These are phyloP conservation scores for Suhomyces bokatorum DNA, from an alignment of 1,139 yeast genomes.

Conservation along the genomic window DNA sequence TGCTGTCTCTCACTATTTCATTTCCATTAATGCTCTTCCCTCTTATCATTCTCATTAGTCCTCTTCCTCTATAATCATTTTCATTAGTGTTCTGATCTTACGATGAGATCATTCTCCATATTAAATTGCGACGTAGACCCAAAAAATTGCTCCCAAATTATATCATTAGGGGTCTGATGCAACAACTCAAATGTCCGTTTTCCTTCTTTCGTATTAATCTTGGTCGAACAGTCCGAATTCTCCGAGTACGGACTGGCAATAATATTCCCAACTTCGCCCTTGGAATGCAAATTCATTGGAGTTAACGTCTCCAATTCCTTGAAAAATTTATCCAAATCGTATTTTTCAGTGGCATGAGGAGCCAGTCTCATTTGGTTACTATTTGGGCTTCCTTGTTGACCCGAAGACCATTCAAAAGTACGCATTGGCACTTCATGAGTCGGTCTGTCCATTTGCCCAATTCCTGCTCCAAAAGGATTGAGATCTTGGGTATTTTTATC, in stretches of 20 bases:
- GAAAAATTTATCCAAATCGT: conserved; percentile 46
- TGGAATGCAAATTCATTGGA: neutral
- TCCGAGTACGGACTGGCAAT: conserved; percentile 7
- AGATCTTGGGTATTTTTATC: conserved; percentile 3
- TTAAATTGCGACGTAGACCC: conserved; percentile 23
- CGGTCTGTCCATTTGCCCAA: neutral
- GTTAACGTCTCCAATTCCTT: conserved; percentile 36
- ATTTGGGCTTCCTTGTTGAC: conserved; percentile 3
- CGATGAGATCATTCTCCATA: conserved; percentile 4
- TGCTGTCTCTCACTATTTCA: too few relatives aligned
- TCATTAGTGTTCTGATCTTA: neutral
- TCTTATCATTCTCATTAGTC: too few relatives aligned
- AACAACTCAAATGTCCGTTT: conserved; percentile 60
- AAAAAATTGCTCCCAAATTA: conserved; percentile 79
- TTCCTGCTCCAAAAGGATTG: conserved; percentile 3
- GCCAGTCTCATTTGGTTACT: neutral
- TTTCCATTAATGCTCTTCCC: too few relatives aligned
- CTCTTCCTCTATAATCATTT: too few relatives aligned
- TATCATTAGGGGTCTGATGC: conserved; percentile 64
- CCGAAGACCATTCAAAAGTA: conserved; percentile 34
- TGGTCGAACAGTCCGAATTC: conserved; percentile 9
- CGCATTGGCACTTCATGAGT: conserved; percentile 13
- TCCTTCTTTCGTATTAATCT: conserved; percentile 39
- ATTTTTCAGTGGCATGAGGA: conserved; percentile 5
- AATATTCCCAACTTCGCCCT: neutral